Evolutionary conservation across 306 rosid species (phyloP).

Genomic region (Cyclanthera cordifolia): DNA sequence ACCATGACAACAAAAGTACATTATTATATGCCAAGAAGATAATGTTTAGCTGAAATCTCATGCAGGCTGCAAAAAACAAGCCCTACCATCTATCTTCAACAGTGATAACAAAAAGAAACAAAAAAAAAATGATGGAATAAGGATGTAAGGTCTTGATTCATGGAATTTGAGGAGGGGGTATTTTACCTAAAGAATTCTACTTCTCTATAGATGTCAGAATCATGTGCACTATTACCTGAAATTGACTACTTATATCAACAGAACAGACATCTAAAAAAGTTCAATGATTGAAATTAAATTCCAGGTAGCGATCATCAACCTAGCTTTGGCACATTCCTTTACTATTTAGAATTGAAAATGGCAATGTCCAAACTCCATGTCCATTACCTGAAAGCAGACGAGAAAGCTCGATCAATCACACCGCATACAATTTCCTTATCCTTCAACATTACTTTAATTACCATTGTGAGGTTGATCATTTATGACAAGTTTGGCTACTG

Average conservation of each 20-base stretch:
- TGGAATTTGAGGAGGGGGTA: too few species aligned
- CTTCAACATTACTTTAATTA: slow-evolving; percentile 9
- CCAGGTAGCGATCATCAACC: slow-evolving; percentile 8
- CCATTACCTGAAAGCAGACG: slow-evolving; percentile 1
- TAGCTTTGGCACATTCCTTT: slow-evolving; percentile 1
- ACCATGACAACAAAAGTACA: slow-evolving; percentile 2
- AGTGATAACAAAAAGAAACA: not conserved
- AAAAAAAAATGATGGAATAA: slow-evolving; percentile 6
- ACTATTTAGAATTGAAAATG: not conserved
- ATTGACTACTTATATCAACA: slow-evolving; percentile 8
- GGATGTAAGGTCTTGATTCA: not conserved
- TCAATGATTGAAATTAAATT: slow-evolving; percentile 1
- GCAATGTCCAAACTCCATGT: slow-evolving; percentile 3
- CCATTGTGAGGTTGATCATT: not conserved
- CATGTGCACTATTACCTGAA: slow-evolving; percentile 2
- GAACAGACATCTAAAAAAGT: slow-evolving; percentile 10
- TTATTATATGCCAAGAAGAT: slow-evolving; percentile 5
- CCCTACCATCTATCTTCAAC: slow-evolving; percentile 6
- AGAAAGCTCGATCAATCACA: not conserved
- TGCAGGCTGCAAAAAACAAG: not conserved
- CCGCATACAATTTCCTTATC: not conserved
- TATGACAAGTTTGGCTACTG: too few species aligned
- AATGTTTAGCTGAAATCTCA: slow-evolving; percentile 1
- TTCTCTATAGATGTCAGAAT: not conserved
- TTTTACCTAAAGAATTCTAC: too few species aligned